Conservation (phyloP, 768 basidiomycete species). For the Suillus weaverae region DNA sequence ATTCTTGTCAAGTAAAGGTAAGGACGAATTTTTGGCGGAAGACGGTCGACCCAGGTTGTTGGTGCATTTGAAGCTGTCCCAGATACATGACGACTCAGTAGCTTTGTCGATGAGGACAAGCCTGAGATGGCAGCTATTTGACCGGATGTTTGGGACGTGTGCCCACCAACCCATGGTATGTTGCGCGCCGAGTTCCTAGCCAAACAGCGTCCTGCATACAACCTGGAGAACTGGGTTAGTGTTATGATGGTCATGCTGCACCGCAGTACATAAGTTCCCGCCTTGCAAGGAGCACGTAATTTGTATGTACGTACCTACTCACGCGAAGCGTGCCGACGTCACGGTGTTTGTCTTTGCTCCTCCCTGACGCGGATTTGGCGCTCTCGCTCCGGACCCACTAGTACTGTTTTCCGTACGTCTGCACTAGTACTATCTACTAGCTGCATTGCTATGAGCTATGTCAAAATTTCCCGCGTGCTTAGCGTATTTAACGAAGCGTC, state of each 20-base stretch:
- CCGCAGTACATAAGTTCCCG: no score
- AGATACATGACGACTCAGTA: conserved; percentile 17
- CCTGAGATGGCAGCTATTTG: background rate
- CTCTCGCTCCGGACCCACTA: no score
- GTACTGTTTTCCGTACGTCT: background rate
- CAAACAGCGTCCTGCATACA: background rate
- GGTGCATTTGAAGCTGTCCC: conserved; percentile 17
- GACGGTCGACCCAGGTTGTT: conserved; percentile 63
- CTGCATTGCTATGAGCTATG: background rate
- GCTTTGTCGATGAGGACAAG: background rate
- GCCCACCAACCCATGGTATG: background rate
- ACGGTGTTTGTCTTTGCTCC: background rate
- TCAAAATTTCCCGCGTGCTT: background rate
- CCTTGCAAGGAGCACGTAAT: no score
- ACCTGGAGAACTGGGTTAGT: background rate
- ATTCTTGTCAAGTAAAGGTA: conserved; percentile 86
- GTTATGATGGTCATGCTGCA: background rate
- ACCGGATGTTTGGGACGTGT: background rate
- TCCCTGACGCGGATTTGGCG: no score
- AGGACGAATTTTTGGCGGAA: conserved; percentile 62
- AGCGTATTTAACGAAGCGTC: background rate
- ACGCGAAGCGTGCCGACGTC: background rate
- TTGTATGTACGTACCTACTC: background rate
- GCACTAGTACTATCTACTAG: background rate
- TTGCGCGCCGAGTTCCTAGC: background rate